Base-by-base conservation (phyloP, 73 alveolate species). In the Paramecium primaurelia region DNA sequence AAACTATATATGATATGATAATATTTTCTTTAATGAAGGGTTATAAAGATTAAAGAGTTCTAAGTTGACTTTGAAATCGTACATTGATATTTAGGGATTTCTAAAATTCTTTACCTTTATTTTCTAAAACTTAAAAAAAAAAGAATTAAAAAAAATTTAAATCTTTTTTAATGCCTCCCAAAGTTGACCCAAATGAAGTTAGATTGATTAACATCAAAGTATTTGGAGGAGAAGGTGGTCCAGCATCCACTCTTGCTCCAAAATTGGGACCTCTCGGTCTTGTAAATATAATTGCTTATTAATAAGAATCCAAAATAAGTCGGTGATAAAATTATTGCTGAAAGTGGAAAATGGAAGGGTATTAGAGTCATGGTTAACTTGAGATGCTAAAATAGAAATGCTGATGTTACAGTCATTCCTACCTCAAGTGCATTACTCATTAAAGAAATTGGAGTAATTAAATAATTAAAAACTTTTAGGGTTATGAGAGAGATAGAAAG, bases 401-500 rank as follows among this genome's bases (percentile, higher is more conserved):
- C 93, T 86, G 91, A 91, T 58, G 95, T 92, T 69, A 71, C 93
- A 8, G 87, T 94, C 69, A 45, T 93, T 16, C 96, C 96, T 40
- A 92, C 97, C 14, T 84, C 96, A 58, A 77, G 95, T 40, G 97
- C 97, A 20, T 71, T 92, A 22, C 60, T 94, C 68, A 94, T 94
- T 38, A 94, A 86, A 93, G 97, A 87, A 47, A 77, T 94, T 28
- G 93, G 92, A 92, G 96, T 80, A 80, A 10, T 44, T 37, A 36
- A 80, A 25, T 4, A 80, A 45, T 44, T 80, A n/a, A 49, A 12
- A 8, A 25, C 2, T 32, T 25, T 45, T 45, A 80, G 91, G 84
- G 93, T 71, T 96, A 95, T 77, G 95, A 54, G 26, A 80, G 97
- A 86, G 96, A 94, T 85, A 92, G 97, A 92, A 94, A 91, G 92